These are phyloP conservation scores for Aspergillus luchuensis DNA, from an alignment of 2,329 filamentous ascomycete genomes.

Conservation along the genomic window DNA sequence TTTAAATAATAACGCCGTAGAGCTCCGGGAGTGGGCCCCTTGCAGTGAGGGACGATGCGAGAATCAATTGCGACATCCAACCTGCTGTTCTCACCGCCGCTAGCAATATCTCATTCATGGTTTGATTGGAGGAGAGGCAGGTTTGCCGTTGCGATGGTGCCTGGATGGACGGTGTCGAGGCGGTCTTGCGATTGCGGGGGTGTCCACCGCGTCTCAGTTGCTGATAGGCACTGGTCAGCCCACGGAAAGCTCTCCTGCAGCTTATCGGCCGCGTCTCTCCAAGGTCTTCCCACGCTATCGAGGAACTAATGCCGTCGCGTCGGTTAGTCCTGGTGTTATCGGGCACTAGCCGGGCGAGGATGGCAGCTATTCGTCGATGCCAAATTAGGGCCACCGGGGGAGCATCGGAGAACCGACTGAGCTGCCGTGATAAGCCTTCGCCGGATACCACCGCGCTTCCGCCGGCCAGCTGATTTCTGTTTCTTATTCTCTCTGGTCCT, in stretches of 20 bases:
- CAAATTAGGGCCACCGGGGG: background rate
- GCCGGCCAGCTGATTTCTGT: too few species aligned
- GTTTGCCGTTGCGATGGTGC: background rate
- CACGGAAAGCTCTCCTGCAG: background rate
- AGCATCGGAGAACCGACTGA: background rate
- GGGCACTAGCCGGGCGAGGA: background rate
- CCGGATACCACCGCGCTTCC: background rate
- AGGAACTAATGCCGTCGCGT: background rate
- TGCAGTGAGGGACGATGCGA: slow-evolving; percentile 6
- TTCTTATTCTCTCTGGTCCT: too few species aligned
- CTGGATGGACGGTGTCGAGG: background rate
- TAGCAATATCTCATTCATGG: background rate
- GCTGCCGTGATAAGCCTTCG: background rate
- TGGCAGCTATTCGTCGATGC: background rate
- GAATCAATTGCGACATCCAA: slow-evolving; percentile 1
- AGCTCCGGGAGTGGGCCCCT: background rate
- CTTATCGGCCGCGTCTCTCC: background rate
- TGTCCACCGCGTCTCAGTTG: background rate
- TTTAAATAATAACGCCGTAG: background rate
- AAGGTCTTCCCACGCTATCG: background rate
- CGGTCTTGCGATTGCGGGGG: background rate
- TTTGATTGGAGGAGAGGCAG: background rate
- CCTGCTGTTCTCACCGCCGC: slow-evolving; percentile 1
- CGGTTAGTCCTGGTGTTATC: background rate
- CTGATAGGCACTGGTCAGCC: background rate